Base-by-base conservation (phyloP, 805 yeast genomes). In the Zygosaccharomyces bisporus region DNA sequence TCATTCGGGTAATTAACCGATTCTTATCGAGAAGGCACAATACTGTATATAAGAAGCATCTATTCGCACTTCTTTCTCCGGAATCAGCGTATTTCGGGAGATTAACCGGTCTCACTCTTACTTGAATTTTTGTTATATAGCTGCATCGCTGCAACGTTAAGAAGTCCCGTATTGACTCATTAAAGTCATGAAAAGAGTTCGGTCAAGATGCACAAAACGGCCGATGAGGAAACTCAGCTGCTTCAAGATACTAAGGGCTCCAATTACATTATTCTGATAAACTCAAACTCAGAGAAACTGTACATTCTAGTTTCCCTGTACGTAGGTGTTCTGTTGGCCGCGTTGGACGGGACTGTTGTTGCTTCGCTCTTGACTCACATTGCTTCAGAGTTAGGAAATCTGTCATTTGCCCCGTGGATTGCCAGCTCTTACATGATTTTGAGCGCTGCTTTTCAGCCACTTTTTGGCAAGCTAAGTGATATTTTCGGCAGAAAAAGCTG, bases 331-430 rank as follows among this genome's bases (percentile, higher is more conserved):
- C 19, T 44, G 9, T 34, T 44, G 19, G 48, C 48, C 27, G 48
- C 48, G n/a, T 37, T 44, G 6, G 48, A 44, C 31, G 41, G 41
- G 5, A 44, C 48, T n/a, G 41, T 44, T 29, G 45, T 44, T 24
- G 40, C 48, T 5, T 34, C 48, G 30, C 48, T 44, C 17, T 33
- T 44, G 6, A 20, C 41, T 4, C 48, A 44, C 20, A 44, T 44
- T 9, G 48, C 41, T 14, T 44, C 48, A 13, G 48, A 44, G 24
- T 37, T 44, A 8, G 41, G 31, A 17, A 34, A 41, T 29, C 13
- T 44, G n/a, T 34, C 48, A 3, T 24, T 25, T 31, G 45, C 34
- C 3, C 38, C 49, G n/a, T 41, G 41, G 45, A 32, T 41, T 19
- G 49, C 45, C 19, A 45, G 39, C 17, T 27, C 49, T 7, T 45